phyloP scores from a whole-genome alignment of 371 early-diverging fungal genomes.

The Capillidium heterosporum region DNA sequence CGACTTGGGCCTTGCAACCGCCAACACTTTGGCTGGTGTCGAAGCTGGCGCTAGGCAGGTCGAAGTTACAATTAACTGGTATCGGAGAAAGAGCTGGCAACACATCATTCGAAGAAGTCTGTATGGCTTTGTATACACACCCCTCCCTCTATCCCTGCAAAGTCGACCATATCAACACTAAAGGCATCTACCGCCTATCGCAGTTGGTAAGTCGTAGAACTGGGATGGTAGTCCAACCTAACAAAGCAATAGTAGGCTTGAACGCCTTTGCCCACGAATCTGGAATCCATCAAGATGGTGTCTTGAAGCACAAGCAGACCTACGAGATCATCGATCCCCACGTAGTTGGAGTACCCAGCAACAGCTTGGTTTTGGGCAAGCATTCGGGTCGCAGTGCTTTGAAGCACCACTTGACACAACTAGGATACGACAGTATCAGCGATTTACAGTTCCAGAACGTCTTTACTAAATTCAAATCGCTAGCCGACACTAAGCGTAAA shows the following conservation, averaged over 20 bases:
- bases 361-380: constrained; percentile 79
- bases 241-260: constrained; percentile 93
- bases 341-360: constrained; percentile 69
- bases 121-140: constrained; percentile 86
- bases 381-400: constrained; percentile 92
- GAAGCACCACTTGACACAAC: constrained; percentile 52
- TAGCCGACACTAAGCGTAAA: constrained; percentile 82
- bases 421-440: constrained; percentile 49
- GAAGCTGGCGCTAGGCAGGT: constrained; percentile 84
- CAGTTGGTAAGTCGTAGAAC: constrained; percentile 70
- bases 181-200: constrained; percentile 67
- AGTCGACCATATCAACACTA: constrained; percentile 64
- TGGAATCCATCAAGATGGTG: constrained; percentile 95
- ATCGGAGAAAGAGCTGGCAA: constrained; percentile 95
- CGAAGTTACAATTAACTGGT: constrained; percentile 92
- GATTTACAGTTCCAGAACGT: constrained; percentile 50
- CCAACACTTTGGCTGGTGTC: constrained; percentile 84
- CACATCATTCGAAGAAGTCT: constrained; percentile 86
- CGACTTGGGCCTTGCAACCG: constrained; percentile 90
- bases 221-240: constrained; percentile 88
- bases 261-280: constrained; percentile 96
- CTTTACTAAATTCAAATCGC: constrained; percentile 71
- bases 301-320: constrained; percentile 81
- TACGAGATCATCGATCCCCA: constrained; percentile 92
- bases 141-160: constrained; percentile 65